A percentile compares a stretch with the other conserved stretches of the same genome.
These are phyloP conservation scores for Parasarocladium wereldwijsianum DNA, from an alignment of 2,329 filamentous ascomycete genomes.

Conservation along the genomic window DNA sequence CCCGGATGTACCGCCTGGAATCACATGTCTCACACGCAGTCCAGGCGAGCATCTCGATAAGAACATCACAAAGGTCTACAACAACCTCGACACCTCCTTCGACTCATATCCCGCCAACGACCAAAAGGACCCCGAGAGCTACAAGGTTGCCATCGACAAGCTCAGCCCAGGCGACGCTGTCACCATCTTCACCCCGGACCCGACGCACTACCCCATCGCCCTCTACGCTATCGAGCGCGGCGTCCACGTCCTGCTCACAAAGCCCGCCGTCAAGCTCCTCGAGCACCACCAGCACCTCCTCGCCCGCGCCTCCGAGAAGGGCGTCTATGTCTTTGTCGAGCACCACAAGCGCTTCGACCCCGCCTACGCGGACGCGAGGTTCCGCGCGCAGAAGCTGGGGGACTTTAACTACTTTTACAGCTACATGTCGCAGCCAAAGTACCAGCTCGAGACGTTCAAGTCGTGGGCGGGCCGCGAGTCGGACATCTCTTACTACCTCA, in stretches of 20 bases:
- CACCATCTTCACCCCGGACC: slow-evolving; percentile 91
- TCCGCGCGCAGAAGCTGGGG: slow-evolving; percentile 60
- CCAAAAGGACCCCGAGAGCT: slow-evolving; percentile 60
- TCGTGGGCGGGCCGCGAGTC: slow-evolving; percentile 85
- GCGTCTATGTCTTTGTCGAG: slow-evolving; percentile 85
- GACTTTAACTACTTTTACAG: slow-evolving; percentile 98
- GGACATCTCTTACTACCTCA: slow-evolving; percentile 93
- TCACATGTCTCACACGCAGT: slow-evolving; percentile 4
- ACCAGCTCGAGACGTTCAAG: slow-evolving; percentile 85
- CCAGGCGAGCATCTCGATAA: slow-evolving; percentile 67
- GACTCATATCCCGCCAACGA: slow-evolving; percentile 68
- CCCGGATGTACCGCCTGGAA: background rate
- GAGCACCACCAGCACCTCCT: slow-evolving; percentile 66
- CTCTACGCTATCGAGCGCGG: slow-evolving; percentile 79
- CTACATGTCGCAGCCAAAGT: slow-evolving; percentile 92
- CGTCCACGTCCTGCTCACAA: slow-evolving; percentile 86
- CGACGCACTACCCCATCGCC: slow-evolving; percentile 84
- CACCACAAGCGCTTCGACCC: slow-evolving; percentile 96
- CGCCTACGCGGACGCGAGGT: slow-evolving; percentile 76
- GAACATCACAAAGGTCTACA: slow-evolving; percentile 82
- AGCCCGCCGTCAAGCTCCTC: slow-evolving; percentile 79
- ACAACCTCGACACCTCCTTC: slow-evolving; percentile 76
- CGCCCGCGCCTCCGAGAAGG: slow-evolving; percentile 53
- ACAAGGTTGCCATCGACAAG: slow-evolving; percentile 77
- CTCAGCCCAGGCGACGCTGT: slow-evolving; percentile 74